Evolutionary conservation across 306 rosid genomes (phyloP).

Genomic region (Quercus suber): DNA sequence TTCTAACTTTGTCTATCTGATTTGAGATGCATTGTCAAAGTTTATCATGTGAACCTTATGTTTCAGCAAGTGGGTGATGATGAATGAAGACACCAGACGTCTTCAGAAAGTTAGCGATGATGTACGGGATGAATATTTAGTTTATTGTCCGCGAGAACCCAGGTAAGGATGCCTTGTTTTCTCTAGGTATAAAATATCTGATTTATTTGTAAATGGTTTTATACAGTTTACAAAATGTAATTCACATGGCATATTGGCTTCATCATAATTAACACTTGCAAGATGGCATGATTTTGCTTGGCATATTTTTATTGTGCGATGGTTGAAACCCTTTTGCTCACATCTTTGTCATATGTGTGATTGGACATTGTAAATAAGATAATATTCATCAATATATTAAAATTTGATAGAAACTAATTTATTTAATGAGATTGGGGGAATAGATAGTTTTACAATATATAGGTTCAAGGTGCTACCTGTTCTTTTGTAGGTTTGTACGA

Average conservation of each 20-base stretch:
- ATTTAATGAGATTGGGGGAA: neutral
- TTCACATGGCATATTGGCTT: neutral
- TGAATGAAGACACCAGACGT: slow-evolving; percentile 87
- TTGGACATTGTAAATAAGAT: neutral
- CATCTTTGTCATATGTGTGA: neutral
- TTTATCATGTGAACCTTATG: slow-evolving; percentile 25
- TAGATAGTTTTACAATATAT: neutral
- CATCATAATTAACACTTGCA: neutral
- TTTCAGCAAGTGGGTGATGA: slow-evolving; percentile 97
- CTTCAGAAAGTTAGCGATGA: slow-evolving; percentile 84
- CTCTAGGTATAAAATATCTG: neutral
- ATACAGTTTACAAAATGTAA: neutral
- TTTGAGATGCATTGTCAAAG: slow-evolving; percentile 14
- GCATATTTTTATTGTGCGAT: neutral
- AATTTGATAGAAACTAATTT: neutral
- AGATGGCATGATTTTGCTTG: neutral
- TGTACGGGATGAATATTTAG: slow-evolving; percentile 68
- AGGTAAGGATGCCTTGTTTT: slow-evolving; percentile 44
- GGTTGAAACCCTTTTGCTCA: neutral
- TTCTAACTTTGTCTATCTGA: neutral
- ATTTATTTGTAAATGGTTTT: slow-evolving; percentile 2
- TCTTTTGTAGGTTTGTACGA: neutral
- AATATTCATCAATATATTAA: neutral
- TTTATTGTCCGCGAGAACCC: slow-evolving; percentile 68
- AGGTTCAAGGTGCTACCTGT: neutral